These are phyloP conservation scores for Alternaria viburni DNA, from an alignment of 2,329 filamentous ascomycete species.

Conservation along the genomic window DNA sequence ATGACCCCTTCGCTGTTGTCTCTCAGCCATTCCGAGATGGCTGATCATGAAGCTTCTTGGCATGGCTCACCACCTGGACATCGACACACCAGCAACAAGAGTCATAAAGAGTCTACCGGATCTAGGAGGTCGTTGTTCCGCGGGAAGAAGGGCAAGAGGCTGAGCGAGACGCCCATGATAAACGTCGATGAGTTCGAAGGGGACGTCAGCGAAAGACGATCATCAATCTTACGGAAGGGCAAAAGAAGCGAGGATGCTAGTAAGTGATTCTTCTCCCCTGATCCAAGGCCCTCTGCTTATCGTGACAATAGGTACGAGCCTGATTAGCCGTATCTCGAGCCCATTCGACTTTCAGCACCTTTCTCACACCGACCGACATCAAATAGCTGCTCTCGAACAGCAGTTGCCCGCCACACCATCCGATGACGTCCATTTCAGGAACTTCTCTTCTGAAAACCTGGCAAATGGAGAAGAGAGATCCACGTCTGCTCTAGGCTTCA, in stretches of 20 bases:
- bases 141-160: conserved; percentile 43
- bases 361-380: conserved; percentile 63
- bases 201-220: conserved; percentile 33
- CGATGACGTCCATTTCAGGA: conserved; percentile 52
- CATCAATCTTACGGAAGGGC: conserved; percentile 43
- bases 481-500: conserved; percentile 20
- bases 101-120: conserved; percentile 29
- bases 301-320: conserved; percentile 24
- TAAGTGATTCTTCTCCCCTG: conserved; percentile 25
- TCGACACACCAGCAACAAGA: conserved; percentile 26
- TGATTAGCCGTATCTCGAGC: conserved; percentile 59
- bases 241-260: conserved; percentile 32
- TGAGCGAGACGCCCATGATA: conserved; percentile 39
- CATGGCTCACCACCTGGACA: conserved; percentile 34
- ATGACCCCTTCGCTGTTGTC: conserved; percentile 38
- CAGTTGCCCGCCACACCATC: conserved; percentile 50
- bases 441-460: conserved; percentile 38
- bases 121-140: conserved; percentile 42
- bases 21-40: conserved; percentile 31
- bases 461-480: conserved; percentile 21
- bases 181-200: conserved; percentile 31
- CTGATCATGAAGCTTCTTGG: conserved; percentile 25
- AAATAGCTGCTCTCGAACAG: conserved; percentile 60
- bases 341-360: conserved; percentile 71
- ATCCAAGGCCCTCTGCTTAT: conserved; percentile 6